Evolutionary conservation across 23 red algal genomes (phyloP).

Genomic region (Gracilaria gracilis): DNA sequence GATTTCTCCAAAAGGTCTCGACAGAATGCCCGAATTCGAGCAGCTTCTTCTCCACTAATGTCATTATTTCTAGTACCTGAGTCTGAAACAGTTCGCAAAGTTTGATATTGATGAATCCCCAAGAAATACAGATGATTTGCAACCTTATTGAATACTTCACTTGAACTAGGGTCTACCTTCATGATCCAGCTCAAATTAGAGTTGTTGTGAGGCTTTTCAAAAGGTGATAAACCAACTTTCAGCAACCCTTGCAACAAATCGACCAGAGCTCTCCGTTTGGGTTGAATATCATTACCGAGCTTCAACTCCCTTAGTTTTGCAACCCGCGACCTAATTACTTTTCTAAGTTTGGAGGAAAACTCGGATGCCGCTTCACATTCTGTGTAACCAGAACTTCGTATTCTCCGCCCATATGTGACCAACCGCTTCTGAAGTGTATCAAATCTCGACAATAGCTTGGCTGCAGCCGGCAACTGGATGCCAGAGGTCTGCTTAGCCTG

Average conservation of each 20-base stretch:
- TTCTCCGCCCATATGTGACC: background rate
- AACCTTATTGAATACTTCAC: slow-evolving; percentile 12
- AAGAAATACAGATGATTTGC: slow-evolving; percentile 62
- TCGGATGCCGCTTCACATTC: background rate
- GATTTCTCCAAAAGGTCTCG: slow-evolving; percentile 60
- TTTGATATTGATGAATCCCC: slow-evolving; percentile 32
- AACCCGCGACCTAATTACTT: background rate
- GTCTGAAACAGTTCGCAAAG: slow-evolving; percentile 49
- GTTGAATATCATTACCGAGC: slow-evolving; percentile 34
- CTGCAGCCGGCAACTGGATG: background rate
- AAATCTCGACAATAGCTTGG: background rate
- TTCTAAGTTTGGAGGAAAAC: background rate
- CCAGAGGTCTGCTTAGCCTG: no score
- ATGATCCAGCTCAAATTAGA: slow-evolving; percentile 21
- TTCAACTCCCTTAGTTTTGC: background rate
- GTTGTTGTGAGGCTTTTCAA: slow-evolving; percentile 16
- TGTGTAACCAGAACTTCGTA: background rate
- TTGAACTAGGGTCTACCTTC: background rate
- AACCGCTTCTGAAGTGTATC: background rate
- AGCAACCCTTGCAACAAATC: slow-evolving; percentile 53
- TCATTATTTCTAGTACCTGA: slow-evolving; percentile 50
- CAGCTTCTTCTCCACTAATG: slow-evolving; percentile 48
- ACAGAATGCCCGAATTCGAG: slow-evolving; percentile 39
- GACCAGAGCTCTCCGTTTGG: slow-evolving; percentile 66
- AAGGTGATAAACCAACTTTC: slow-evolving; percentile 58